Percentiles rank a stretch among this genome's conserved stretches.
Conservation (phyloP, 805 yeast genomes). For the Candida arabinofermentans region DNA sequence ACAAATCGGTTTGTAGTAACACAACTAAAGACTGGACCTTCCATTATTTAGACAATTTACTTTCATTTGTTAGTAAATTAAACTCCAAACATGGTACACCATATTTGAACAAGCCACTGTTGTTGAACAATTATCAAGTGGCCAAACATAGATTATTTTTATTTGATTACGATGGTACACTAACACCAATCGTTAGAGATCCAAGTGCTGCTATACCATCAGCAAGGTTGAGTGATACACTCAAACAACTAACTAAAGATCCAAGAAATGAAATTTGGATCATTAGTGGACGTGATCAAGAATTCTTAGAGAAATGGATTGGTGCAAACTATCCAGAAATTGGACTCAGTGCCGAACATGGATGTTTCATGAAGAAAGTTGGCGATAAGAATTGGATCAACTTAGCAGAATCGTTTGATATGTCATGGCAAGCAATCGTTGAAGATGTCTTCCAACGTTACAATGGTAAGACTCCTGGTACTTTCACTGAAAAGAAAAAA, state of each 20-base stretch:
- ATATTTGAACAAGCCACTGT: slow-evolving; percentile 66
- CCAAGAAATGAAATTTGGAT: slow-evolving; percentile 89
- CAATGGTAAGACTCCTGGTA: slow-evolving; percentile 88
- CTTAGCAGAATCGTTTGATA: slow-evolving; percentile 74
- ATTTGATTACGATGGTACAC: slow-evolving; percentile 96
- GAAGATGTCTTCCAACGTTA: slow-evolving; percentile 65
- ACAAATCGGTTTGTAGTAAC: slow-evolving; percentile 58
- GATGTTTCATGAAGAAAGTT: slow-evolving; percentile 85
- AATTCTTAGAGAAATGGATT: slow-evolving; percentile 82
- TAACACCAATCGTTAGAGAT: slow-evolving; percentile 92
- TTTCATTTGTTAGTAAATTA: slow-evolving; percentile 30
- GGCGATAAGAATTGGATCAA: slow-evolving; percentile 72
- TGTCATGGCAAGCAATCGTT: slow-evolving; percentile 92
- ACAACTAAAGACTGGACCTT: slow-evolving; percentile 82
- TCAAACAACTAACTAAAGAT: slow-evolving; percentile 62
- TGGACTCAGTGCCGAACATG: slow-evolving; percentile 95
- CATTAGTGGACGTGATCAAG: slow-evolving; percentile 92
- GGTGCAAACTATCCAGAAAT: slow-evolving; percentile 59
- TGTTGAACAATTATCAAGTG: slow-evolving; percentile 53
- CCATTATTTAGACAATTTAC: slow-evolving; percentile 45
- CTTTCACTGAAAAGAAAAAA: slow-evolving; percentile 79
- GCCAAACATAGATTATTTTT: slow-evolving; percentile 73
- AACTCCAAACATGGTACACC: slow-evolving; percentile 63
- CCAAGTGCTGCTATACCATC: slow-evolving; percentile 99
- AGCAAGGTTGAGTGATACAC: slow-evolving; percentile 55